Percentiles rank a stretch among this genome's conserved stretches.
Conservation (phyloP, 305 asterid genomes). For the Withania somnifera region DNA sequence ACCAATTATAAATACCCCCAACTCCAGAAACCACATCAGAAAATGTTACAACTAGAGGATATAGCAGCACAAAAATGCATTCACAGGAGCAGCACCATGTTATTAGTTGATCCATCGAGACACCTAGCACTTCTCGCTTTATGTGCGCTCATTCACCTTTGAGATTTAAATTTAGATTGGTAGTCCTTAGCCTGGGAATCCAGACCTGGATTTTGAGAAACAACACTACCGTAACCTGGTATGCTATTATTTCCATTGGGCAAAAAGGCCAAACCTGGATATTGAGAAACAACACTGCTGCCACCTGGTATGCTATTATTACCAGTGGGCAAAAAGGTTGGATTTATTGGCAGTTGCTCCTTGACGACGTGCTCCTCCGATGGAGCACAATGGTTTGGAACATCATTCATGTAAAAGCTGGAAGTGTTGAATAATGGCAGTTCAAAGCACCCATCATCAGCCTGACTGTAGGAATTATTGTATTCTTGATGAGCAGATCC, state of each 20-base stretch:
- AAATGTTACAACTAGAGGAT: neutral
- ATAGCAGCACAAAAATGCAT: slow-evolving; percentile 4
- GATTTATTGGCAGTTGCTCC: slow-evolving; percentile 14
- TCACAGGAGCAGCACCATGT: neutral
- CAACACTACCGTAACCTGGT: slow-evolving; percentile 15
- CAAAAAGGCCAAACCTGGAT: slow-evolving; percentile 11
- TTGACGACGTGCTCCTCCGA: slow-evolving; percentile 12
- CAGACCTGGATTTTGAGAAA: slow-evolving; percentile 20
- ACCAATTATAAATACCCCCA: neutral
- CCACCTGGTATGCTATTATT: slow-evolving; percentile 16
- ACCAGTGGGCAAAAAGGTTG: slow-evolving; percentile 14
- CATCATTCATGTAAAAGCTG: slow-evolving; percentile 23
- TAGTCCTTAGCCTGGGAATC: slow-evolving; percentile 27
- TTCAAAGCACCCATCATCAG: slow-evolving; percentile 8
- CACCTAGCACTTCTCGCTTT: neutral
- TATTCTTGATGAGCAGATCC: slow-evolving; percentile 17
- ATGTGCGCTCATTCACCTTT: neutral
- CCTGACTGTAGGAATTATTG: neutral
- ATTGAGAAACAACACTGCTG: slow-evolving; percentile 20
- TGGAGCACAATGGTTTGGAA: slow-evolving; percentile 13
- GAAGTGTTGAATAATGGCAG: slow-evolving; percentile 21
- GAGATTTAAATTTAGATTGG: slow-evolving; percentile 17
- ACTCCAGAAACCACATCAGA: neutral
- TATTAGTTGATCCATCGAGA: neutral
- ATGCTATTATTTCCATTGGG: slow-evolving; percentile 18